Conservation (phyloP, 2,329 filamentous ascomycete genomes). For the Botrytis cinerea region DNA sequence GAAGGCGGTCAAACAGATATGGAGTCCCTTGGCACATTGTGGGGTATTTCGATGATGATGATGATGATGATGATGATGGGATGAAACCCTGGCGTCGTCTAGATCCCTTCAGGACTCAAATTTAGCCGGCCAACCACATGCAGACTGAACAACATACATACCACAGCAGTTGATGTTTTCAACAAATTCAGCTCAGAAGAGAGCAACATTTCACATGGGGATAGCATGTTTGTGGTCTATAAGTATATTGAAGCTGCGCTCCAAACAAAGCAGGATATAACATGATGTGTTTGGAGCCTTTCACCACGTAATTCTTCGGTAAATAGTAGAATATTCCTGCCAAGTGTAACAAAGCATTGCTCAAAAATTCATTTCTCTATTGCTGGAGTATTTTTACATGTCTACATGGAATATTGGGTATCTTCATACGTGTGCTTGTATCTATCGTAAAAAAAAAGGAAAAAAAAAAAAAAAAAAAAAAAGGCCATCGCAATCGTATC, state of each 20-base stretch:
- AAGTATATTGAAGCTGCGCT: neutral
- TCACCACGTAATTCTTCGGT: neutral
- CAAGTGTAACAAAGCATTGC: conserved; percentile 9
- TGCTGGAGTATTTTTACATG: neutral
- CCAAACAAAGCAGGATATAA: neutral
- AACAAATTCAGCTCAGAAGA: neutral
- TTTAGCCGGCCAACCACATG: conserved; percentile 6
- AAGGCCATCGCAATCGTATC: neutral
- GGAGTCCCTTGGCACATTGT: conserved; percentile 5
- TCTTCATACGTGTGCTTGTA: neutral
- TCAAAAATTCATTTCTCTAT: neutral
- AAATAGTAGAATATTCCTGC: conserved; percentile 11
- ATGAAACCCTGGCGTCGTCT: neutral
- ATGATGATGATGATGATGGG: neutral
- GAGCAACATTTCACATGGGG: neutral
- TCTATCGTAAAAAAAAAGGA: neutral
- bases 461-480: neutral
- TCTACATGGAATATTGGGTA: neutral
- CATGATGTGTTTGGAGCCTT: conserved; percentile 2
- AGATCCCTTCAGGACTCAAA: neutral
- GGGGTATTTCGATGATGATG: conserved; percentile 1
- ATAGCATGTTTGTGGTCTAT: neutral
- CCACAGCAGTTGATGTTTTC: neutral
- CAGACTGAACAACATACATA: neutral
- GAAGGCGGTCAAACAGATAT: neutral